Evolutionary conservation across 1,284 basidiomycete genomes (phyloP).

Genomic region (Ganoderma leucocontextum): DNA sequence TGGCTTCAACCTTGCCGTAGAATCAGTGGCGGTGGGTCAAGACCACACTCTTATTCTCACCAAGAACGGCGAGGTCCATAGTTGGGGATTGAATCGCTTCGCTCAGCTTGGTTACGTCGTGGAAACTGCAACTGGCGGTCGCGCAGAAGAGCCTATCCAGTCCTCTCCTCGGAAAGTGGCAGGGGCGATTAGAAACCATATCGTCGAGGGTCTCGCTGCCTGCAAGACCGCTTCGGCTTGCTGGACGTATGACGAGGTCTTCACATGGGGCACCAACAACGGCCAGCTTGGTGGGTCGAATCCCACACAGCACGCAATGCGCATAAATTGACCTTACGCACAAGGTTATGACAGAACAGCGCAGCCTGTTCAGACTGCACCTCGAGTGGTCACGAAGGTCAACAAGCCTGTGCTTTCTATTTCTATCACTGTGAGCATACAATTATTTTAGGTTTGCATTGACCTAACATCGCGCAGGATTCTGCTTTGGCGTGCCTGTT

Average conservation of each 20-base stretch:
- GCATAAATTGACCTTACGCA: background rate
- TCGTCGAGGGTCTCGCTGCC: slow-evolving; percentile 86
- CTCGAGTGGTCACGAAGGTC: slow-evolving; percentile 86
- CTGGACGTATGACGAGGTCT: slow-evolving; percentile 89
- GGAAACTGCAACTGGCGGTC: slow-evolving; percentile 55
- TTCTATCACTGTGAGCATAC: slow-evolving; percentile 70
- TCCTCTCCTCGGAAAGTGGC: slow-evolving; percentile 78
- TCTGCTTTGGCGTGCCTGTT: slow-evolving; percentile 85
- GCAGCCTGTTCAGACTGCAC: slow-evolving; percentile 82
- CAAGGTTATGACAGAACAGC: slow-evolving; percentile 79
- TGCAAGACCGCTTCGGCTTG: slow-evolving; percentile 90
- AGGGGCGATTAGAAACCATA: slow-evolving; percentile 83
- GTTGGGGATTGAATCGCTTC: slow-evolving; percentile 92
- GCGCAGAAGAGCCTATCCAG: slow-evolving; percentile 64
- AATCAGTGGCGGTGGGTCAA: slow-evolving; percentile 82
- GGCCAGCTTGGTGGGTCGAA: slow-evolving; percentile 85
- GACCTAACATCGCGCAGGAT: slow-evolving; percentile 59
- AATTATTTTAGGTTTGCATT: background rate
- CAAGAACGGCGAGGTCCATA: slow-evolving; percentile 81
- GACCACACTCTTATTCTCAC: slow-evolving; percentile 95
- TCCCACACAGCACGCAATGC: too few relatives aligned
- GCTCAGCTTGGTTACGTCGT: slow-evolving; percentile 90
- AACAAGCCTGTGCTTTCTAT: slow-evolving; percentile 74
- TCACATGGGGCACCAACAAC: slow-evolving; percentile 95
- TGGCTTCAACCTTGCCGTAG: slow-evolving; percentile 61